Evolutionary conservation across 2,329 filamentous ascomycete species (phyloP).

Genomic region (Botrytis fabae): DNA sequence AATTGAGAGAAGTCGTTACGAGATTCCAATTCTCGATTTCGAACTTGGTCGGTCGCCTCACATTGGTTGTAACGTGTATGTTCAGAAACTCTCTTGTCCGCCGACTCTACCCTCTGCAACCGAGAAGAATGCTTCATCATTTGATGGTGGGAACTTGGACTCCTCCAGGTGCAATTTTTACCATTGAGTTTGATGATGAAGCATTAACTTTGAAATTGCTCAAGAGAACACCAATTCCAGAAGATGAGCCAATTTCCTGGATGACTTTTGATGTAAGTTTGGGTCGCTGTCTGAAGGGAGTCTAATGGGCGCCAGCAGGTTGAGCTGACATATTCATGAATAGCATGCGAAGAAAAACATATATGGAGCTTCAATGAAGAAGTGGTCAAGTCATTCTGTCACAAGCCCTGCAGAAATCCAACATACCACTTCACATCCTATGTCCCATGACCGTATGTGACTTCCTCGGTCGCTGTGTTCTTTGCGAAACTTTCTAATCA

Average conservation of each 20-base stretch:
- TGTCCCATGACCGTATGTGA: conserved; percentile 44
- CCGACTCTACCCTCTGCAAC: neutral
- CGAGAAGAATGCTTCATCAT: conserved; percentile 72
- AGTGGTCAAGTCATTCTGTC: conserved; percentile 82
- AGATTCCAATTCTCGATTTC: conserved; percentile 14
- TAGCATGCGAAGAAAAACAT: conserved; percentile 81
- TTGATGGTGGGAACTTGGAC: conserved; percentile 93
- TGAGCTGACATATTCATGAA: conserved; percentile 3
- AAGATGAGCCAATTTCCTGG: conserved; percentile 89
- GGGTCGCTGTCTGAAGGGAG: conserved; percentile 28
- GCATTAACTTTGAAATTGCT: conserved; percentile 70
- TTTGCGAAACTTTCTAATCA: conserved; percentile 22
- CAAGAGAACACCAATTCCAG: conserved; percentile 77
- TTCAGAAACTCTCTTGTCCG: conserved; percentile 7
- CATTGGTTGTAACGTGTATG: conserved; percentile 7
- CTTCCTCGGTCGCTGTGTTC: conserved; percentile 46
- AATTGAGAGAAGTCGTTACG: conserved; percentile 13
- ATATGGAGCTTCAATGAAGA: conserved; percentile 91
- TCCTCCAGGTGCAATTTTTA: conserved; percentile 85
- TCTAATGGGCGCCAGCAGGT: neutral
- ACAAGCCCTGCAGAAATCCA: conserved; percentile 73
- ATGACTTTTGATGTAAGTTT: conserved; percentile 82
- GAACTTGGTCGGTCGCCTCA: neutral
- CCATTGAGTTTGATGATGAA: conserved; percentile 83
- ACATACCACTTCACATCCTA: conserved; percentile 46